Evolutionary conservation across 108 stramenopile genomes (phyloP), one percentile per base, ranked within the genome.

Genomic region (Chaetoceros tenuissimus): DNA sequence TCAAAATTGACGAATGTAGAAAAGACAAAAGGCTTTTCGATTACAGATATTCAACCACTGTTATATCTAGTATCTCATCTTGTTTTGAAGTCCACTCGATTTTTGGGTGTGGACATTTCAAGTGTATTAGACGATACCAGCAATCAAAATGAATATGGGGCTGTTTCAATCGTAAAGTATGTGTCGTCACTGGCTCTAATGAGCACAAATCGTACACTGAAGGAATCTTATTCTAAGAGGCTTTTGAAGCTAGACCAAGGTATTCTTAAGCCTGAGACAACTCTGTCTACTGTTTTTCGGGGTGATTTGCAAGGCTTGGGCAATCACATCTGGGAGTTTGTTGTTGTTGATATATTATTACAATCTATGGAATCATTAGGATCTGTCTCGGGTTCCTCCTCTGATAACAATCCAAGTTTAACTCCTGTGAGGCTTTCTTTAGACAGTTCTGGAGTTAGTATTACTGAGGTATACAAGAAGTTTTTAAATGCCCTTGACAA

Each of bases 281-380:
- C 66, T 89, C 17, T n/a, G n/a, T n/a, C n/a, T n/a, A n/a, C n/a
- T n/a, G n/a, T n/a, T n/a, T n/a, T n/a, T 23, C 67, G 75, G 45
- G 69, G 65, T 45, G 84, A 89, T 71, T 71, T 77, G 40, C 82
- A 89, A 57, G 80, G 73, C 16, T 45, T 87, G 8, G 82, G 82
- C 7, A 73, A 73, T 19, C 66, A 86, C 26, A 62, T 79, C 45
- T 86, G 86, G 83, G 68, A 75, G 13, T 66, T 76, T 29, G 54
- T 88, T 19, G 55, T 85, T 62, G 75, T 84, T 7, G 92, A 94
- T 34, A 28, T 75, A 18, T 34, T 94, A 16, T 62, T 87, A 44
- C 60, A 59, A 28, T 23, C 55, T 16, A 16, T 24, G 7, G 31
- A 19, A 13, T n/a, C n/a, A n/a, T n/a, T n/a, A n/a, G n/a, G n/a